These are phyloP conservation scores for Leucogyrophana mollusca DNA, from an alignment of 768 basidiomycete genomes.

Conservation along the genomic window DNA sequence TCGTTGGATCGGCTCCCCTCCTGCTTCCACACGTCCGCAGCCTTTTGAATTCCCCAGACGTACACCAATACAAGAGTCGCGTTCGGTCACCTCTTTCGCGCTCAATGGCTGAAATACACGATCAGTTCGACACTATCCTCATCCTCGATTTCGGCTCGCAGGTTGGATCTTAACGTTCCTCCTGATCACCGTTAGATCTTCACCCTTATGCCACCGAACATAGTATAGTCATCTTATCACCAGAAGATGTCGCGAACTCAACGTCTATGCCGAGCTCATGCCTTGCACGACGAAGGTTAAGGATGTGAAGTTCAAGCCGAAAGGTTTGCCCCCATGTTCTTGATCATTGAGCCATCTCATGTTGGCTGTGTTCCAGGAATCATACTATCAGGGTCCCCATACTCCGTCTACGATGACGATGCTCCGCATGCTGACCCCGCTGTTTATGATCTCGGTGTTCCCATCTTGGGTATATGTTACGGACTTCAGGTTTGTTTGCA, in stretches of 20 bases:
- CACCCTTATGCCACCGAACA: slow-evolving; percentile 10
- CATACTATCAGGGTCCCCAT: slow-evolving; percentile 96
- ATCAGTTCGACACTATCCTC: slow-evolving; percentile 93
- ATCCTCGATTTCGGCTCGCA: slow-evolving; percentile 98
- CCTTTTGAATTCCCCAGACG: background rate
- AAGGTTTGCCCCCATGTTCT: slow-evolving; percentile 54
- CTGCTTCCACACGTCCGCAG: too few species aligned
- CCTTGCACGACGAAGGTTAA: slow-evolving; percentile 91
- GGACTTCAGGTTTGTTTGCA: slow-evolving; percentile 77
- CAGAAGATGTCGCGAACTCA: slow-evolving; percentile 93
- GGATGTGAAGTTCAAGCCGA: slow-evolving; percentile 90
- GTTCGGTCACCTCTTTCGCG: too few species aligned
- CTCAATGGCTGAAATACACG: slow-evolving; percentile 86
- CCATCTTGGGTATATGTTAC: slow-evolving; percentile 96
- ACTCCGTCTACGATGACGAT: slow-evolving; percentile 92
- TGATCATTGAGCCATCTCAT: background rate
- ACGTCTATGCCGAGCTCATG: slow-evolving; percentile 96
- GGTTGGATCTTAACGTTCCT: slow-evolving; percentile 41
- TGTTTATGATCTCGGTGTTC: slow-evolving; percentile 84
- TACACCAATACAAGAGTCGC: background rate
- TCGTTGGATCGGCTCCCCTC: too few species aligned
- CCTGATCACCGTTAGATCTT: background rate
- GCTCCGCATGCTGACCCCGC: slow-evolving; percentile 94
- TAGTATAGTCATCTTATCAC: slow-evolving; percentile 98
- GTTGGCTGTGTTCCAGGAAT: slow-evolving; percentile 54